Percentiles rank a stretch among this genome's conserved stretches.
Evolutionary conservation across 1,139 yeast genomes (phyloP).

Genomic region (Entelexis sorbosivorans): DNA sequence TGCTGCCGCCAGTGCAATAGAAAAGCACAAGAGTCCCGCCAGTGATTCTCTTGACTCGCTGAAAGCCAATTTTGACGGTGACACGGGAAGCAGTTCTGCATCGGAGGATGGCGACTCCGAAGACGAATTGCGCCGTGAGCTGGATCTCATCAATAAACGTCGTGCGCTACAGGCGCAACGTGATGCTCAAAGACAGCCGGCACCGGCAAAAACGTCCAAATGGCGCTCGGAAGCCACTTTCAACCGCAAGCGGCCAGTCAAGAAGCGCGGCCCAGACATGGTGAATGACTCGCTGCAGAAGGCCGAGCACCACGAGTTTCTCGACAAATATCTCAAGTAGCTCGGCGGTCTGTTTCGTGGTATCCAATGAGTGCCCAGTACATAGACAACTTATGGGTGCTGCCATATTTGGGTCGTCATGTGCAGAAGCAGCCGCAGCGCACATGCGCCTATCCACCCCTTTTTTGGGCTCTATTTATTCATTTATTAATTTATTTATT

Average conservation of each 20-base stretch:
- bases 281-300: background rate
- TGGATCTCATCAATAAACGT: slow-evolving; percentile 32
- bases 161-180: slow-evolving; percentile 6
- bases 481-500: background rate
- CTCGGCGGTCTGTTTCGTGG: no score
- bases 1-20: no score
- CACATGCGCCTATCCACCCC: background rate
- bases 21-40: no score
- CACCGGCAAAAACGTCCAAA: background rate
- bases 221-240: slow-evolving; percentile 17
- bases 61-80: background rate
- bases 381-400: no score
- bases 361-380: no score
- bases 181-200: background rate
- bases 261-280: background rate
- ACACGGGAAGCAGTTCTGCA: no score
- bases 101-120: slow-evolving; percentile 23
- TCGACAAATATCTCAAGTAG: slow-evolving; percentile 5
- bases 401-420: no score
- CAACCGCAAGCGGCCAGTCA: background rate
- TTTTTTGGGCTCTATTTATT: background rate
- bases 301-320: slow-evolving; percentile 4
- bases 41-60: no score
- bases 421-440: no score
- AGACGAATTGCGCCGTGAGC: slow-evolving; percentile 41